Evolutionary conservation across 352 stramenopile genomes (phyloP), one percentile per base, ranked within the genome.

Genomic region (Globisporangium barbulae): DNA sequence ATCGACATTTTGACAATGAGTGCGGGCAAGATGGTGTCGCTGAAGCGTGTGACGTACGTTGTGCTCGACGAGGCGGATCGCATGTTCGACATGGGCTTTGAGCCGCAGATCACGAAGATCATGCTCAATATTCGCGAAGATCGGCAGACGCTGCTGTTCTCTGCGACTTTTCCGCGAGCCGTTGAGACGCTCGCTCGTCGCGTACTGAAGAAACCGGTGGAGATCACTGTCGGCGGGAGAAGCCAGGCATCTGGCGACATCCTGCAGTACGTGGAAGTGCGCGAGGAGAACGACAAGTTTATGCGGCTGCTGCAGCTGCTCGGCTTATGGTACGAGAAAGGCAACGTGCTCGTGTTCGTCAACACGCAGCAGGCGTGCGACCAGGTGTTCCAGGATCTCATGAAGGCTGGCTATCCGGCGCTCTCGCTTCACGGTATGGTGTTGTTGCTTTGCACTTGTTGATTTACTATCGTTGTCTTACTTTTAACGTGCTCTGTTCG

Each of bases 81-180:
- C 21, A 99, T 99, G 94, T 99, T 99, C 71, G 98, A 99, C 74
- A 99, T 99, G 98, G 98, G 98, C 12, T 99, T 99, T 75, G 97
- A 99, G 65, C 97, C 98, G 13, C 98, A 99, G 74, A 98, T 99
- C 65, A 95, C 87, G 15, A 98, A 98, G 68, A 98, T 98, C 58
- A 88, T 98, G 73, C 75, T 91, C 69, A 97, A 98, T 48, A 91
- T 97, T 64, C 91, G 94, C 0, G 81, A 88, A 28, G 91, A 97
- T 65, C 84, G 91, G 2, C 93, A 98, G 63, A 97, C 91, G 6
- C 65, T 99, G 15, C 83, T 99, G 21, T 99, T 99, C 68, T 99
- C 94, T 8, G 98, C 98, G 4, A 99, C 98, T 2, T 99, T 99
- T 75, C 97, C 96, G 25, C 92, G 94, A 39, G 70, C 83, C 17